Conservation (phyloP, 306 rosid genomes). For the Dalbergia oliveri region DNA sequence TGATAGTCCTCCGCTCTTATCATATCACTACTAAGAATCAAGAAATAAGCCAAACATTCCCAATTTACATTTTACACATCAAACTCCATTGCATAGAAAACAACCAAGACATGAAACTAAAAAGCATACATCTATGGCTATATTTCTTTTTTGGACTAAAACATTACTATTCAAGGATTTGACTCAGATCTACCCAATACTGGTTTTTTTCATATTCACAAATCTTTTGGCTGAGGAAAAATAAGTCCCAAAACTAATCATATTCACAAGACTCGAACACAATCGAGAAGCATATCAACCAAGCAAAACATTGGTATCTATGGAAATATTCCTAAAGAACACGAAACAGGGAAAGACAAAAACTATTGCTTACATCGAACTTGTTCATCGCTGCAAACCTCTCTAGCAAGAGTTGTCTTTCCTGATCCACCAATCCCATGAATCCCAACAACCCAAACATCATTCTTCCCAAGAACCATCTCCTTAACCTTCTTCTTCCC, state of each 20-base stretch:
- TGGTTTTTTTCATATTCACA: no score
- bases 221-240: no score
- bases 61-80: not conserved
- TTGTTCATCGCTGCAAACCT: conserved; percentile 67
- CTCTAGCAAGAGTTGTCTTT: conserved; percentile 86
- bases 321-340: not conserved
- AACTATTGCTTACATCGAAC: conserved; percentile 66
- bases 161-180: no score
- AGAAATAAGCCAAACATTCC: not conserved
- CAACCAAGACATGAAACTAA: no score
- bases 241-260: no score
- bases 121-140: no score
- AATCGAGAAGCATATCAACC: not conserved
- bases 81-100: not conserved
- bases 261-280: no score
- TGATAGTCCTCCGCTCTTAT: not conserved
- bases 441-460: conserved; percentile 66
- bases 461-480: conserved; percentile 56
- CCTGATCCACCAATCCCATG: conserved; percentile 89
- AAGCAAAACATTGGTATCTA: no score
- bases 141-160: no score
- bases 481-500: conserved; percentile 81
- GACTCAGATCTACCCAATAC: no score
- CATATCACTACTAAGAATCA: not conserved
- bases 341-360: not conserved